These are phyloP conservation scores for Salix purpurea DNA, from an alignment of 345 rosid genomes.

Conservation along the genomic window DNA sequence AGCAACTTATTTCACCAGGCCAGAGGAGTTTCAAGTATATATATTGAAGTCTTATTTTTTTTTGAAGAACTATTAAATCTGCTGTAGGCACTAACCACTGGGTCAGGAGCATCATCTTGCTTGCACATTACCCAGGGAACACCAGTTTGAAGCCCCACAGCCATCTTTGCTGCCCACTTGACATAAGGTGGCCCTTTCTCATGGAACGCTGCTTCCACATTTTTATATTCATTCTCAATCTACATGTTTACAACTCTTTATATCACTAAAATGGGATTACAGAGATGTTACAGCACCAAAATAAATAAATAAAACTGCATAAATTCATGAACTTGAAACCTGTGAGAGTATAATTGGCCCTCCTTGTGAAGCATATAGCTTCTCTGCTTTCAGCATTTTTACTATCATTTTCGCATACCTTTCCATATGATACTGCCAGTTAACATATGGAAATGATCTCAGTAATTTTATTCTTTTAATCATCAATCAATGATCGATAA, in stretches of 20 bases:
- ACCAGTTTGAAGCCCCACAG: constrained; percentile 59
- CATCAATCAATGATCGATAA: no score
- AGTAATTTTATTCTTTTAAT: no score
- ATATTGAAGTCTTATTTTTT: no score
- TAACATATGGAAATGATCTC: neutral
- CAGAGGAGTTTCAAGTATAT: neutral
- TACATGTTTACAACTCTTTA: constrained; percentile 13
- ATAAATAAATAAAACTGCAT: neutral
- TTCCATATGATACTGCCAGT: constrained; percentile 53
- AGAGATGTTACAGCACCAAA: neutral
- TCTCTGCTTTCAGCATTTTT: constrained; percentile 54
- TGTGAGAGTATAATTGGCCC: constrained; percentile 80
- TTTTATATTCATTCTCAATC: constrained; percentile 74
- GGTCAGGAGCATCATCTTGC: constrained; percentile 76
- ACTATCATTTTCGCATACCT: constrained; percentile 45
- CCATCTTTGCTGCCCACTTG: constrained; percentile 64
- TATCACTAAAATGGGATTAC: neutral
- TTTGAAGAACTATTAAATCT: neutral
- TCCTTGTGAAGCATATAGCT: constrained; percentile 69
- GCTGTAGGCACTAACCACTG: constrained; percentile 46
- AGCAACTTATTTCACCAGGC: neutral
- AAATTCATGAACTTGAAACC: constrained; percentile 26
- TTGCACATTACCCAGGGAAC: constrained; percentile 90
- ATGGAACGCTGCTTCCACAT: constrained; percentile 43
- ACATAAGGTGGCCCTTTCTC: constrained; percentile 58